Conservation (phyloP, 495 filamentous ascomycete genomes). For the Neurospora discreta region DNA sequence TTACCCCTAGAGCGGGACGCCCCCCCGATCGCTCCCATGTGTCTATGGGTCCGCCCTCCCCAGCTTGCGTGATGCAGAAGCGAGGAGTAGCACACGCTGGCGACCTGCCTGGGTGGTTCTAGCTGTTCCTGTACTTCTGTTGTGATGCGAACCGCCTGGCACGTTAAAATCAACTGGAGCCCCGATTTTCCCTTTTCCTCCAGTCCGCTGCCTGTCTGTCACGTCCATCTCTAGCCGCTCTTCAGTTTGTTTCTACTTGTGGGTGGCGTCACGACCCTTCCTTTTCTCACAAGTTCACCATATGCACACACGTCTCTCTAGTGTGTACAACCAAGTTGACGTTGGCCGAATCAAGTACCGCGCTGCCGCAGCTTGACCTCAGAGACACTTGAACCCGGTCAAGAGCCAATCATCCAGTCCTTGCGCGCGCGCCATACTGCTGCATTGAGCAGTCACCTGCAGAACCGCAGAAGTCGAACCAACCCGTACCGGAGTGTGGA, state of each 20-base stretch:
- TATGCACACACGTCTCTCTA: background rate
- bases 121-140: background rate
- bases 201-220: constrained; percentile 1
- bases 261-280: constrained; percentile 1
- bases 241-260: constrained; percentile 1
- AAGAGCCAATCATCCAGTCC: background rate
- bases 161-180: constrained; percentile 9
- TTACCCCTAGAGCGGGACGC: background rate
- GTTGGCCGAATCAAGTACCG: background rate
- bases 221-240: constrained; percentile 1
- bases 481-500: background rate
- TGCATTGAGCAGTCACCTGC: background rate
- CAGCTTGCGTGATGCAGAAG: constrained; percentile 12
- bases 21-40: background rate
- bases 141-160: constrained; percentile 1
- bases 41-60: constrained; percentile 4
- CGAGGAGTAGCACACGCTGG: background rate
- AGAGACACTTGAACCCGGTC: background rate
- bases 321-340: background rate
- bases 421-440: background rate
- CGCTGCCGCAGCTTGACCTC: background rate
- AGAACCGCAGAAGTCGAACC: background rate
- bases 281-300: background rate
- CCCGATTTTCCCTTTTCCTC: constrained; percentile 11
- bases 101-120: constrained; percentile 3